Evolutionary conservation across 345 rosid species (phyloP).

Genomic region (Erodium maritimum): DNA sequence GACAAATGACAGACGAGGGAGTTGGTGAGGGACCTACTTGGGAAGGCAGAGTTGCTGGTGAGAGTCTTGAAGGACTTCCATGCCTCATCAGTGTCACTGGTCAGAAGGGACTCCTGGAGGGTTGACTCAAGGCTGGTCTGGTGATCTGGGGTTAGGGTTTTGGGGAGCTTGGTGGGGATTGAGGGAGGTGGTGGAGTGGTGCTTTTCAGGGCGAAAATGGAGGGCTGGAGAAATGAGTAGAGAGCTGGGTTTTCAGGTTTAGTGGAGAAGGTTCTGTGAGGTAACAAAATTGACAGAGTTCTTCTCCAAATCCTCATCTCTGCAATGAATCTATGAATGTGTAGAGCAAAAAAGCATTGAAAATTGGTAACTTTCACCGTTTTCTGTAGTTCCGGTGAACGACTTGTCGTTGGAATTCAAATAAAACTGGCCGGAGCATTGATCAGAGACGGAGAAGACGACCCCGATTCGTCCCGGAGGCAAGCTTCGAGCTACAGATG

Average conservation of each 20-base stretch:
- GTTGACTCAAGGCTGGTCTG: conserved; percentile 36
- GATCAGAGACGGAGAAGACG: too few relatives aligned
- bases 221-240: conserved; percentile 72
- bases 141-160: conserved; percentile 36
- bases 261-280: conserved; percentile 23
- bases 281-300: conserved; percentile 11
- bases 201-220: conserved; percentile 41
- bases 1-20: conserved; percentile 58
- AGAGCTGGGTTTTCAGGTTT: conserved; percentile 34
- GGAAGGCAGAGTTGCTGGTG: conserved; percentile 38
- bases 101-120: conserved; percentile 42
- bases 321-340: not conserved
- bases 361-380: too few relatives aligned
- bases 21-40: conserved; percentile 50
- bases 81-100: conserved; percentile 49
- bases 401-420: too few relatives aligned
- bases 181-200: conserved; percentile 11
- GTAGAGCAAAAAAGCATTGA: too few relatives aligned
- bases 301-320: conserved; percentile 15
- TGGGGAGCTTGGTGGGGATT: conserved; percentile 14
- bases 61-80: conserved; percentile 78
- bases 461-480: too few relatives aligned
- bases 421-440: too few relatives aligned
- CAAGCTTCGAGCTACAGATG: too few relatives aligned
- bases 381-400: too few relatives aligned